These are phyloP conservation scores for Fusarium poae DNA, from an alignment of 2,329 filamentous ascomycete genomes.

Conservation along the genomic window DNA sequence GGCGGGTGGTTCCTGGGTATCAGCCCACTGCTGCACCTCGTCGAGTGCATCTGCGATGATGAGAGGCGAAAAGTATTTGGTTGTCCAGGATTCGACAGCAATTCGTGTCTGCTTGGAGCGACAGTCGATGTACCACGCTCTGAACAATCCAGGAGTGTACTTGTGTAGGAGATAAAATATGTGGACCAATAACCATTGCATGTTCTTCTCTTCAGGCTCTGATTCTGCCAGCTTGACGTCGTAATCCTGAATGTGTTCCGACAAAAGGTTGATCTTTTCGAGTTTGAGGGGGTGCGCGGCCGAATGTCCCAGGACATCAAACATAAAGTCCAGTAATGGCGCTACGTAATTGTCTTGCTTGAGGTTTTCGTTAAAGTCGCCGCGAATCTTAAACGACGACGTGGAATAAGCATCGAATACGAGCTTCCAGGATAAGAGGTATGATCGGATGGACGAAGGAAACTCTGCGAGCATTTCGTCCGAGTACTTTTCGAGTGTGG, in stretches of 20 bases:
- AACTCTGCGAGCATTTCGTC: slow-evolving; percentile 76
- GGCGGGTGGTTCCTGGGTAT: slow-evolving; percentile 61
- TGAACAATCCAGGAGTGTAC: slow-evolving; percentile 82
- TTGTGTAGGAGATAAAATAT: slow-evolving; percentile 86
- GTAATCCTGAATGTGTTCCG: slow-evolving; percentile 68
- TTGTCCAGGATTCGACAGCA: slow-evolving; percentile 86
- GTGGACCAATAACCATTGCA: slow-evolving; percentile 87
- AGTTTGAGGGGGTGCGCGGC: slow-evolving; percentile 80
- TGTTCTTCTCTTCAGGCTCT: slow-evolving; percentile 76
- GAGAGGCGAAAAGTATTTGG: slow-evolving; percentile 82
- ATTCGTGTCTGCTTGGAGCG: slow-evolving; percentile 83
- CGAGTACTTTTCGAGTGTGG: slow-evolving; percentile 75
- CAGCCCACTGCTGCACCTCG: slow-evolving; percentile 76
- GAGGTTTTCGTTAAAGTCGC: slow-evolving; percentile 82
- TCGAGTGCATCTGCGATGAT: slow-evolving; percentile 75
- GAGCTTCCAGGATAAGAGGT: slow-evolving; percentile 89
- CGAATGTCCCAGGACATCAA: slow-evolving; percentile 86
- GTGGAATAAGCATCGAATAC: slow-evolving; percentile 87
- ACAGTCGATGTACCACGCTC: slow-evolving; percentile 86
- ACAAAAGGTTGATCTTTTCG: slow-evolving; percentile 73
- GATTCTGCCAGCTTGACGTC: slow-evolving; percentile 65
- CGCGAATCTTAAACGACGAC: slow-evolving; percentile 84
- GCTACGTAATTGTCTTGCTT: slow-evolving; percentile 78
- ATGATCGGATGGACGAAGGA: slow-evolving; percentile 78
- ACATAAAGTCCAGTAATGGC: slow-evolving; percentile 81